Percentiles rank a stretch among this genome's conserved stretches.
Conservation (phyloP, 768 basidiomycete species). For the Symmetrospora coprosmae region DNA sequence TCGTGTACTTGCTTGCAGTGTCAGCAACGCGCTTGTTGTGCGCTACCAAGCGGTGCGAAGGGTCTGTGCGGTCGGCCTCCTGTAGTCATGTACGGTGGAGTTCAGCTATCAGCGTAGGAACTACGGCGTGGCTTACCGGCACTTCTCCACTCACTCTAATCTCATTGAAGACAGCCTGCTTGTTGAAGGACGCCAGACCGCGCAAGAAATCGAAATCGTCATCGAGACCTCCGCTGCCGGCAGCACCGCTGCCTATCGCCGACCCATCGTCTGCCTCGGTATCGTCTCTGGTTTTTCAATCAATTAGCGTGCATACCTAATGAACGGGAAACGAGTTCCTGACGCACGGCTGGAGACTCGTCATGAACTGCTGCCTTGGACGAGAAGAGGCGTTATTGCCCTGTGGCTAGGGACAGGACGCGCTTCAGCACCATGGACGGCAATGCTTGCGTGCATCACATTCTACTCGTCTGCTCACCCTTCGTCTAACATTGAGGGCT, state of each 20-base stretch:
- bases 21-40: conserved; percentile 26
- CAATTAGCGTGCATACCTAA: not conserved
- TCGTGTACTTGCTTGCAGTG: conserved; percentile 6
- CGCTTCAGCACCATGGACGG: not conserved
- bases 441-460: not conserved
- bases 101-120: not conserved
- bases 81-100: not conserved
- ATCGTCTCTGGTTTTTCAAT: not conserved
- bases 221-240: not conserved
- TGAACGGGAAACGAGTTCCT: not conserved
- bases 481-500: conserved; percentile 1
- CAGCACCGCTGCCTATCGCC: not conserved
- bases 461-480: not conserved
- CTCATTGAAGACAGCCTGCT: conserved; percentile 23
- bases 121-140: too few relatives aligned
- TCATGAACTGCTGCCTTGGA: conserved; percentile 10
- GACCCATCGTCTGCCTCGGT: conserved; percentile 1
- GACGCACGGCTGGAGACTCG: conserved; percentile 8
- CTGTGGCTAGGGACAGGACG: conserved; percentile 1
- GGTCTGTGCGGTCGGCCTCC: conserved; percentile 27
- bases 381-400: not conserved
- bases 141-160: conserved; percentile 21
- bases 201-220: conserved; percentile 29
- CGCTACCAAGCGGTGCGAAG: conserved; percentile 28
- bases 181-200: conserved; percentile 27